A percentile compares a stretch with the other conserved stretches of the same genome.
Evolutionary conservation across 441 rosid species (phyloP).

Genomic region (Populus hybrid): DNA sequence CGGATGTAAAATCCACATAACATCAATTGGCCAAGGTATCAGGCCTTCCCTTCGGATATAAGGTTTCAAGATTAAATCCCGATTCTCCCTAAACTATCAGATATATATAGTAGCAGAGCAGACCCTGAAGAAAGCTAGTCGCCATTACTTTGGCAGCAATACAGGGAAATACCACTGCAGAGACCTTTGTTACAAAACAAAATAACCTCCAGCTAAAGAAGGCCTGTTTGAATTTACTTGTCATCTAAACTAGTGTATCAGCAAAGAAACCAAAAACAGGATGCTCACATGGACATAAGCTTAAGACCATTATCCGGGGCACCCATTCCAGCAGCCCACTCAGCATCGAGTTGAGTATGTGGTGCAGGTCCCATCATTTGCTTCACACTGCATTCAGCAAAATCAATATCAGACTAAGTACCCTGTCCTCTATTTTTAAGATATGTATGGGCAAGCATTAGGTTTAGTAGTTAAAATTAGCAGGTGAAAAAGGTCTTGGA

Average conservation of each 20-base stretch:
- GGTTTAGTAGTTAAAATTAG: background rate
- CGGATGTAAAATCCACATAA: background rate
- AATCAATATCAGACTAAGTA: background rate
- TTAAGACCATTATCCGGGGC: slow-evolving; percentile 93
- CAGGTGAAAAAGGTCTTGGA: background rate
- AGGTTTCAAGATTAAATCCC: background rate
- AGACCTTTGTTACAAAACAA: slow-evolving; percentile 15
- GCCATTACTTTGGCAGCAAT: slow-evolving; percentile 9
- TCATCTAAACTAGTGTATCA: slow-evolving; percentile 13
- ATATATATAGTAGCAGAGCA: background rate
- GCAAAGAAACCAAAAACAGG: slow-evolving; percentile 16
- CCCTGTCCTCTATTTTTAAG: background rate
- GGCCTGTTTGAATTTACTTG: slow-evolving; percentile 1
- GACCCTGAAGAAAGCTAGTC: background rate
- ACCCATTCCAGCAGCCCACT: slow-evolving; percentile 95
- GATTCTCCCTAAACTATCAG: background rate
- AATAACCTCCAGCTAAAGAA: slow-evolving; percentile 7
- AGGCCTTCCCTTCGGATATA: background rate
- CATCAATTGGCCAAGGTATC: background rate
- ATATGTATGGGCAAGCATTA: background rate
- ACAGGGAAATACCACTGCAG: background rate
- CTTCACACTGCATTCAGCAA: slow-evolving; percentile 57
- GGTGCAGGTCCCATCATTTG: slow-evolving; percentile 79
- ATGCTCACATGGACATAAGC: slow-evolving; percentile 63
- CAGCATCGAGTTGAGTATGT: slow-evolving; percentile 93